Base-by-base conservation (phyloP, 2,329 filamentous ascomycete genomes). In the Aspergillus vadensis region DNA sequence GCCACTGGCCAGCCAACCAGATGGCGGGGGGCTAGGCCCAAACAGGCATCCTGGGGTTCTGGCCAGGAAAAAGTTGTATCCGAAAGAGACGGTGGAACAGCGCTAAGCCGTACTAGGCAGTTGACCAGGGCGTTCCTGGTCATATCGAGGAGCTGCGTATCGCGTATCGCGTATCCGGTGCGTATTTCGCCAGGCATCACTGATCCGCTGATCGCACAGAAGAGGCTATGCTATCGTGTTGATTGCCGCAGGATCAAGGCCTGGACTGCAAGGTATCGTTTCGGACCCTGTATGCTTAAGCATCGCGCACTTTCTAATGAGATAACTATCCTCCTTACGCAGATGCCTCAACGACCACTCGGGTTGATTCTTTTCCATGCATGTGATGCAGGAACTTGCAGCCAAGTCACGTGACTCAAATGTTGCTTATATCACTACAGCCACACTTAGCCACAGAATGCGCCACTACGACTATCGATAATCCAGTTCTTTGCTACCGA, bases 381-480 rank as follows among this genome's bases (percentile, higher is more conserved):
- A 17, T 17, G 39, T 10, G 41, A 43, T 43, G 21, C 10, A 7
- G 14, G 10, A 12, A 23, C 32, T 14, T 15, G 10, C 9, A 23
- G 21, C 5, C 1, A 1, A 8, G 4, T 15, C 57, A 50, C 19
- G 17, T 55, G 38, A 55, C 17, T 2, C 7, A 14, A 0, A 6
- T 3, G 1, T 2, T 2, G 17, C 27, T 58, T 36, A 48, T 47
- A 55, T 60, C 14, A 30, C 2, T 12, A 43, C 43, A 64, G 63
- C 63, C 61, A 64, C 51, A 53, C 10, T 17, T 17, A 36, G 30
- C 55, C 51, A 49, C 53, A 27, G 8, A 27, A 39, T 43, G 53
- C 58, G 61, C 63, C 62, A 63, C 59, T 19, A 39, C 41, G 43
- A 56, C 55, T 63, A 65, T 62, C 57, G 63, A 59, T 62, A 63